These are phyloP conservation scores for Cucurbita maxima DNA, from an alignment of 306 rosid genomes.

Conservation along the genomic window DNA sequence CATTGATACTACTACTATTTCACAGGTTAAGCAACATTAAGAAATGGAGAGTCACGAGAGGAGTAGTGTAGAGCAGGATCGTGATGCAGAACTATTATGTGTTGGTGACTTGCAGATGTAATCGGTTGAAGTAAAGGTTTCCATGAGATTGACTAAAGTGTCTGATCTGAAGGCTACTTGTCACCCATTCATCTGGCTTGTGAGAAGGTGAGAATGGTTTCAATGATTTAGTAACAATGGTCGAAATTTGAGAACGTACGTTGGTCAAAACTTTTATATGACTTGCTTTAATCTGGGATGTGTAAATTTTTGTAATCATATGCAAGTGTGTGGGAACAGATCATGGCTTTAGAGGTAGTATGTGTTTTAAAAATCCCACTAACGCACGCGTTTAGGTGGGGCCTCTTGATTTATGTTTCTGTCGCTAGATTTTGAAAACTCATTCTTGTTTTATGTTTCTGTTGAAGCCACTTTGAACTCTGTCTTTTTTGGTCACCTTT, in stretches of 20 bases:
- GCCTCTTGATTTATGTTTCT: neutral
- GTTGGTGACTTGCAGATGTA: slow-evolving; percentile 68
- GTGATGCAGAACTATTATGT: slow-evolving; percentile 59
- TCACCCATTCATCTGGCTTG: slow-evolving; percentile 60
- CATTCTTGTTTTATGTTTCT: neutral
- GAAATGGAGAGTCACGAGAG: slow-evolving; percentile 91
- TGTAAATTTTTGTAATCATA: neutral
- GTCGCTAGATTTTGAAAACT: neutral
- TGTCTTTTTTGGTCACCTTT: neutral
- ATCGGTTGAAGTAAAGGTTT: neutral
- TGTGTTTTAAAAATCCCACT: neutral
- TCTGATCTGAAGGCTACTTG: slow-evolving; percentile 18
- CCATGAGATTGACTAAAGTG: slow-evolving; percentile 90
- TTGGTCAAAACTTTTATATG: neutral
- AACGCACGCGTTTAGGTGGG: neutral
- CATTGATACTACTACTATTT: slow-evolving; percentile 74
- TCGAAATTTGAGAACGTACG: slow-evolving; percentile 13
- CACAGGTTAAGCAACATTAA: slow-evolving; percentile 87
- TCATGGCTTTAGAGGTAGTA: neutral
- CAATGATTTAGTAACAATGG: slow-evolving; percentile 45
- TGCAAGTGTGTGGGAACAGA: neutral
- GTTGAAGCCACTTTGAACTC: neutral
- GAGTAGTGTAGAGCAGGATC: slow-evolving; percentile 52
- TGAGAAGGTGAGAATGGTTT: slow-evolving; percentile 66
- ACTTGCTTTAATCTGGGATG: neutral